These are phyloP conservation scores for Poa annua DNA, from an alignment of 176 grass and related monocot genomes.

Conservation along the genomic window DNA sequence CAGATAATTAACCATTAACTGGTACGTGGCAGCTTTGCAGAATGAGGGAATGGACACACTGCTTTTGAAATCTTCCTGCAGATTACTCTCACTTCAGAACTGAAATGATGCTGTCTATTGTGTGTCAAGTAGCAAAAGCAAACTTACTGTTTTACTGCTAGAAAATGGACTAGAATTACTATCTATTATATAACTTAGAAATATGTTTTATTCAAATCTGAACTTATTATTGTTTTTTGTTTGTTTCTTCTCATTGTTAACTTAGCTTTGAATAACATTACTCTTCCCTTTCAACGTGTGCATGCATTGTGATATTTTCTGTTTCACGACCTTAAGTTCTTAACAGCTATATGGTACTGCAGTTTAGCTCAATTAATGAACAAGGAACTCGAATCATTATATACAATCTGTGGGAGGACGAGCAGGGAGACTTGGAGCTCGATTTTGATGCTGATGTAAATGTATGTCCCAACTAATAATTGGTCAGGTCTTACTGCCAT, in stretches of 20 bases:
- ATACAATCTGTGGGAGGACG: slow-evolving; percentile 98
- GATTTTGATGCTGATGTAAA: slow-evolving; percentile 86
- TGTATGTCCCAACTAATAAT: slow-evolving; percentile 52
- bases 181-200: not conserved
- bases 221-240: not conserved
- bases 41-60: not conserved
- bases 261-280: not conserved
- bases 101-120: not conserved
- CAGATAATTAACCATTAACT: not conserved
- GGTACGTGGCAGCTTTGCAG: not conserved
- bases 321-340: slow-evolving; percentile 10
- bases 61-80: not conserved
- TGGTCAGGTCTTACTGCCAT: not conserved
- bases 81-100: not conserved
- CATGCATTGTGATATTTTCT: slow-evolving; percentile 41
- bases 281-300: not conserved
- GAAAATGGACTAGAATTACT: not conserved
- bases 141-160: not conserved
- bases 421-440: slow-evolving; percentile 84
- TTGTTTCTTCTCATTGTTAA: slow-evolving; percentile 6
- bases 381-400: slow-evolving; percentile 92
- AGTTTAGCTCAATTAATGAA: slow-evolving; percentile 82
- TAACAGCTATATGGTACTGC: slow-evolving; percentile 36
- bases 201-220: too few species aligned
- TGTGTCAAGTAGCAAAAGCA: not conserved